Evolutionary conservation across 2,329 filamentous ascomycete species (phyloP).

Genomic region (Neofusicoccum parvum): DNA sequence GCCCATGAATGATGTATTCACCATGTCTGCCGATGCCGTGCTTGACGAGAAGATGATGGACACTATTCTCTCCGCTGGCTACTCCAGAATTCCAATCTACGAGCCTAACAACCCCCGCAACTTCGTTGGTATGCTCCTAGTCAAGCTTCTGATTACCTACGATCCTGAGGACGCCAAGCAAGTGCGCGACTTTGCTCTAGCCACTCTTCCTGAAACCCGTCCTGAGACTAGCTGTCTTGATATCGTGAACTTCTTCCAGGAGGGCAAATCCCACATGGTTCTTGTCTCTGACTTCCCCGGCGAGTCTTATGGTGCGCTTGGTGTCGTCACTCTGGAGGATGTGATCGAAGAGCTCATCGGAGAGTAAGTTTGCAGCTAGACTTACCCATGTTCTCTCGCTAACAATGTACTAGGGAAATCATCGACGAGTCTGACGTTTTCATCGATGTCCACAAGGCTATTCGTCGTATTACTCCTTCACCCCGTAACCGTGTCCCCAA

Average conservation of each 20-base stretch:
- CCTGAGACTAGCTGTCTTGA: constrained; percentile 96
- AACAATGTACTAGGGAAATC: constrained; percentile 69
- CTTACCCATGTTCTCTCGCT: constrained; percentile 7
- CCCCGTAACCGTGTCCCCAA: constrained; percentile 73
- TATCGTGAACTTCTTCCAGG: constrained; percentile 99
- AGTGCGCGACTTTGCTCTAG: constrained; percentile 87
- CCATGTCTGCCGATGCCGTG: constrained; percentile 91
- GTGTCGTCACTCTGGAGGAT: constrained; percentile 94
- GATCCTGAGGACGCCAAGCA: constrained; percentile 89
- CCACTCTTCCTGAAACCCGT: constrained; percentile 90
- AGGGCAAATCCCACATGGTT: constrained; percentile 99
- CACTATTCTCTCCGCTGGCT: constrained; percentile 86
- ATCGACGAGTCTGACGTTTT: constrained; percentile 99
- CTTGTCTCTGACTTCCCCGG: constrained; percentile 88
- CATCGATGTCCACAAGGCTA: constrained; percentile 97
- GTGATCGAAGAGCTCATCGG: constrained; percentile 98
- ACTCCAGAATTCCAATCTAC: constrained; percentile 94
- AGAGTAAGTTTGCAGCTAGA: constrained; percentile 66
- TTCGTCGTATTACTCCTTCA: constrained; percentile 82
- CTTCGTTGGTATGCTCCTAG: constrained; percentile 95
- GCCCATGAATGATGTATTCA: constrained; percentile 96
- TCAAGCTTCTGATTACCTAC: constrained; percentile 98
- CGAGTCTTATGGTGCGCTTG: constrained; percentile 86
- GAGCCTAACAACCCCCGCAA: constrained; percentile 80
- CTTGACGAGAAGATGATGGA: constrained; percentile 95